Percentiles rank a stretch among this genome's conserved stretches.
phyloP scores from a whole-genome alignment of 2,329 filamentous ascomycete species.

The Colletotrichum gigasporum region DNA sequence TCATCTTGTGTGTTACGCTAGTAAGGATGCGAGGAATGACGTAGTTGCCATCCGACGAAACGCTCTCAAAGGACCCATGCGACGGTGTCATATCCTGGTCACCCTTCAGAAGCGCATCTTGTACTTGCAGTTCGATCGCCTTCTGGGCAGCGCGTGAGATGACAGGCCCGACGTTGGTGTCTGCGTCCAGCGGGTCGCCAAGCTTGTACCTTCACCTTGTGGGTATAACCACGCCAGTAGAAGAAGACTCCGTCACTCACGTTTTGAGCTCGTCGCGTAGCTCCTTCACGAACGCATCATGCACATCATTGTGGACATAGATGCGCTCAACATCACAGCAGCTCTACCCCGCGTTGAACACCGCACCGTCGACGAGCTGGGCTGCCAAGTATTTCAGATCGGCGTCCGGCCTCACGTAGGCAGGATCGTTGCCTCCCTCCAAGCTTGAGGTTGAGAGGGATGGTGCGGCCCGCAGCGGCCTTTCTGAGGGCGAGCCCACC shows the following conservation, averaged over 20 bases:
- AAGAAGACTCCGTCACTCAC: background rate
- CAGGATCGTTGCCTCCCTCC: slow-evolving; percentile 78
- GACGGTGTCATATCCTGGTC: slow-evolving; percentile 73
- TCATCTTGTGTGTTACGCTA: slow-evolving; percentile 82
- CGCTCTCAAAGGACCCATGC: slow-evolving; percentile 64
- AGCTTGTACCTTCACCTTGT: slow-evolving; percentile 51
- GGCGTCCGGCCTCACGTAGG: slow-evolving; percentile 73
- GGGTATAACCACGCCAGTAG: no score
- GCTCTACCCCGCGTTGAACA: slow-evolving; percentile 79
- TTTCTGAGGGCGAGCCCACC: no score
- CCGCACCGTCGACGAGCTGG: slow-evolving; percentile 75
- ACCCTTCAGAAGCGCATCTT: slow-evolving; percentile 72
- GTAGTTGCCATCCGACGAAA: slow-evolving; percentile 69
- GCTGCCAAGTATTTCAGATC: slow-evolving; percentile 75
- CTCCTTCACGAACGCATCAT: slow-evolving; percentile 71
- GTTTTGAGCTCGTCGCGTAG: slow-evolving; percentile 66
- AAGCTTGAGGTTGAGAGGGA: slow-evolving; percentile 73
- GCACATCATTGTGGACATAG: slow-evolving; percentile 73
- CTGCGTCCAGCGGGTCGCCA: slow-evolving; percentile 70
- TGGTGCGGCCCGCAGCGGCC: no score
- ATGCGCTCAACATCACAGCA: slow-evolving; percentile 77
- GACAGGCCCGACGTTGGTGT: slow-evolving; percentile 74
- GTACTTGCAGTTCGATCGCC: slow-evolving; percentile 68
- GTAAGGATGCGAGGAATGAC: slow-evolving; percentile 80
- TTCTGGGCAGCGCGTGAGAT: slow-evolving; percentile 70